Base-by-base conservation (phyloP, 495 filamentous ascomycete genomes). In the Glutinoglossum americanum region DNA sequence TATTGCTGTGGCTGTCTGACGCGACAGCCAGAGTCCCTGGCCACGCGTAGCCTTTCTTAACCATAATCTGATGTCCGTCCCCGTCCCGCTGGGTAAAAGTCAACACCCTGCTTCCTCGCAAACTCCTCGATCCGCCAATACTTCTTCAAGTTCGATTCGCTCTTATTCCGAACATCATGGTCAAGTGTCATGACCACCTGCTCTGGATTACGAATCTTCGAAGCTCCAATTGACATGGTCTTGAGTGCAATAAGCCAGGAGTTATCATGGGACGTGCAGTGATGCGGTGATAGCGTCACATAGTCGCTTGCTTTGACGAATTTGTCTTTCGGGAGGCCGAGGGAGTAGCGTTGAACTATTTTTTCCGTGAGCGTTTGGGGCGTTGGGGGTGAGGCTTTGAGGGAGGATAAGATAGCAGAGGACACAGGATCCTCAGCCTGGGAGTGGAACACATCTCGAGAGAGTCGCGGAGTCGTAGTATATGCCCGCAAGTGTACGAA, bases 261-360 rank as follows among this genome's bases (percentile, higher is more conserved):
- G 70, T 98, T 96, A 68, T 98, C 92, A 69, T 98, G 90, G 0
- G 87, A 89, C 81, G 95, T 92, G 72, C 83, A 84, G 26, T 74
- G 73, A 59, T 85, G 75, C 5, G 87, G 86, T 19, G 75, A 69
- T 30, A 95, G 74, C 0, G 80, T 86, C 51, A 96, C 80, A 74
- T 89, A 94, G 74, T 93, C 88, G 59, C 88, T 87, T 8, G 78
- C 71, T 59, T 72, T 73, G 58, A 89, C 84, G 28, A 72, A 70
- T 69, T 94, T 93, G 45, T 78, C 85, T 17, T 78, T 66, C 21
- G 81, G 64, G 4, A 94, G 77, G 48, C 82, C 85, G 17, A 86
- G 71, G 0, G 85, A 74, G 68, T 92, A 81, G 10, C 74, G 67
- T 65, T 95, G 89, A 0, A 94, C 82, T 56, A 95, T 94, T 73